phyloP scores from a whole-genome alignment of 257 asterid genomes.

The Lantana camara region DNA sequence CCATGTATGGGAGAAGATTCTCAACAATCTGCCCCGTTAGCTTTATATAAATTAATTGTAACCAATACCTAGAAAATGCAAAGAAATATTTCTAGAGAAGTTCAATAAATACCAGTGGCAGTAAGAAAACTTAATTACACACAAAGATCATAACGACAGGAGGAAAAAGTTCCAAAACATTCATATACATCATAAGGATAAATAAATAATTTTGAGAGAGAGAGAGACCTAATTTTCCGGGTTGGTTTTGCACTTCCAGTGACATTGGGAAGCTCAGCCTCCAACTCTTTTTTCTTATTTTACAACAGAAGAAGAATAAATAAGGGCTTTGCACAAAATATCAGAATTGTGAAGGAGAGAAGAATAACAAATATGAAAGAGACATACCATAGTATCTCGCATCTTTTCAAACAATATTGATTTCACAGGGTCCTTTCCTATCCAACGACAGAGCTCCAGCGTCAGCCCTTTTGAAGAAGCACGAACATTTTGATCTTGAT shows the following conservation, averaged over 20 bases:
- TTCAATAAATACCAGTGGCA: neutral
- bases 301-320: constrained; percentile 27
- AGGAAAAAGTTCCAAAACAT: constrained; percentile 5
- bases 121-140: neutral
- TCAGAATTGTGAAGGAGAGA: neutral
- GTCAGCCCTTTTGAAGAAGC: constrained; percentile 98
- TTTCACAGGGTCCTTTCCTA: constrained; percentile 95
- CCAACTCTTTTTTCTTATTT: constrained; percentile 95
- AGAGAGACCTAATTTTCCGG: constrained; percentile 82
- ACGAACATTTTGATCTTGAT: constrained; percentile 99
- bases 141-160: neutral
- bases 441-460: constrained; percentile 99
- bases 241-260: constrained; percentile 84
- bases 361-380: constrained; percentile 8
- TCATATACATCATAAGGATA: neutral
- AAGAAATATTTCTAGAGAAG: neutral
- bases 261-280: constrained; percentile 93
- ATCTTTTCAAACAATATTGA: constrained; percentile 94
- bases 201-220: constrained; percentile 3
- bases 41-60: neutral
- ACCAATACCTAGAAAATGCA: constrained; percentile 2
- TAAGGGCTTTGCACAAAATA: constrained; percentile 3
- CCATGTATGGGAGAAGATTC: neutral
- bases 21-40: no score
- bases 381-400: constrained; percentile 98